Conservation (phyloP, 805 yeast genomes). For the Starmera dryadoides region DNA sequence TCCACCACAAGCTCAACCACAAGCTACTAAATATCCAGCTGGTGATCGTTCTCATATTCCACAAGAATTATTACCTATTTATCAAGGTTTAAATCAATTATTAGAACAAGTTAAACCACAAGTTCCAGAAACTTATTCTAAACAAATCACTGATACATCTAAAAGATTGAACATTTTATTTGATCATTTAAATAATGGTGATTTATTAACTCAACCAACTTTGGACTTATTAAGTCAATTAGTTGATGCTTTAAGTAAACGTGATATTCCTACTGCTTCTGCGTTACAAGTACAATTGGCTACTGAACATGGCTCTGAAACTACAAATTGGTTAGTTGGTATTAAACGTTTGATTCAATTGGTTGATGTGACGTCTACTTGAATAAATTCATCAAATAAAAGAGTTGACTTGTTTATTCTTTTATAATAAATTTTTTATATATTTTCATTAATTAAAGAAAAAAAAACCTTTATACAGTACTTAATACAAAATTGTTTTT, state of each 20-base stretch:
- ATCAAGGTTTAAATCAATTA: constrained; percentile 44
- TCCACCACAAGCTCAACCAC: constrained; percentile 14
- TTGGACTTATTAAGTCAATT: constrained; percentile 45
- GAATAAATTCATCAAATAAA: too few species aligned
- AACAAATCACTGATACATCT: constrained; percentile 74
- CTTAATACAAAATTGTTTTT: too few species aligned
- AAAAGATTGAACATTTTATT: constrained; percentile 71
- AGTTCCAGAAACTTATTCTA: constrained; percentile 66
- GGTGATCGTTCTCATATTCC: constrained; percentile 71
- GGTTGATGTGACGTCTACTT: constrained; percentile 27
- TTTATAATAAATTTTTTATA: too few species aligned
- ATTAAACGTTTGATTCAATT: constrained; percentile 81
- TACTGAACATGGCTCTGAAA: constrained; percentile 58
- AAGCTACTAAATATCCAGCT: constrained; percentile 34
- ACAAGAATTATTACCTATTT: constrained; percentile 48
- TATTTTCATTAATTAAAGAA: too few species aligned
- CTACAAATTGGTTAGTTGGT: constrained; percentile 91
- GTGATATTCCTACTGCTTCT: constrained; percentile 56
- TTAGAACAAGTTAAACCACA: constrained; percentile 59
- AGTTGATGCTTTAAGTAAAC: constrained; percentile 39
- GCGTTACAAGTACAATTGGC: constrained; percentile 50
- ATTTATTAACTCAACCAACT: constrained; percentile 51
- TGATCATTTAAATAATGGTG: constrained; percentile 71
- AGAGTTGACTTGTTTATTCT: too few species aligned
- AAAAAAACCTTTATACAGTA: too few species aligned